Percentiles rank a stretch among this genome's conserved stretches.
Evolutionary conservation across 1,284 basidiomycete species (phyloP).

Genomic region (Ceratobasidium sp.): DNA sequence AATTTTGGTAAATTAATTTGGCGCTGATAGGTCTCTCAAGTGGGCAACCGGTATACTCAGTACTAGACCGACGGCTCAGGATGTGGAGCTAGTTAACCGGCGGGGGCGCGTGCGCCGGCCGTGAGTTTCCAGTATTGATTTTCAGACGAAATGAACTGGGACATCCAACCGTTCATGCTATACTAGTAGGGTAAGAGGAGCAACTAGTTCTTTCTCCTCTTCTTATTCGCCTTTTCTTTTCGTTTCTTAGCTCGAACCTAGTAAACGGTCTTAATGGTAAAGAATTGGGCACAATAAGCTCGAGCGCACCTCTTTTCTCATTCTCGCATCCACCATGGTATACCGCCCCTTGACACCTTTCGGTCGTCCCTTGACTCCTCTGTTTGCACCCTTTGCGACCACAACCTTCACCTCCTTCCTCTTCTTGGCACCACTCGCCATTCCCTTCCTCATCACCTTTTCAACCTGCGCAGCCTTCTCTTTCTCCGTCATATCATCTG

Average conservation of each 20-base stretch:
- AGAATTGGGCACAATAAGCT: not conserved
- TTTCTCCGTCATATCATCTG: slow-evolving; percentile 90
- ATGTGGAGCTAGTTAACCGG: too few species aligned
- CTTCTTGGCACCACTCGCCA: slow-evolving; percentile 71
- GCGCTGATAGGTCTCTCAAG: not conserved
- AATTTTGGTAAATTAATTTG: not conserved
- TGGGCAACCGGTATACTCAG: too few species aligned
- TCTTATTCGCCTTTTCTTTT: slow-evolving; percentile 74
- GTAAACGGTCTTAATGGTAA: not conserved
- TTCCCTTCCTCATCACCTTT: slow-evolving; percentile 87
- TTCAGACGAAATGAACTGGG: too few species aligned
- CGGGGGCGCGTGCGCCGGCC: too few species aligned
- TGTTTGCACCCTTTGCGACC: slow-evolving; percentile 92
- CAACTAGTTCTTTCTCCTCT: slow-evolving; percentile 54
- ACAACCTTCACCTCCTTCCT: slow-evolving; percentile 90
- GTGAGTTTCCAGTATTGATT: too few species aligned
- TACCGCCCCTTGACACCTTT: slow-evolving; percentile 96
- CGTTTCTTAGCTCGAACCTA: slow-evolving; percentile 80
- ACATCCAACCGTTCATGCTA: too few species aligned
- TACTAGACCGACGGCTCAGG: too few species aligned
- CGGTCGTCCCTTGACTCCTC: slow-evolving; percentile 90
- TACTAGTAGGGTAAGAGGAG: not conserved
- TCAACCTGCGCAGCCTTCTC: slow-evolving; percentile 96
- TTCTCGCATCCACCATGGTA: slow-evolving; percentile 89
- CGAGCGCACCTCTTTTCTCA: slow-evolving; percentile 81